A percentile compares a stretch with the other conserved stretches of the same genome.
phyloP scores from a whole-genome alignment of 305 asterid genomes.

The Plantago coronopus region DNA sequence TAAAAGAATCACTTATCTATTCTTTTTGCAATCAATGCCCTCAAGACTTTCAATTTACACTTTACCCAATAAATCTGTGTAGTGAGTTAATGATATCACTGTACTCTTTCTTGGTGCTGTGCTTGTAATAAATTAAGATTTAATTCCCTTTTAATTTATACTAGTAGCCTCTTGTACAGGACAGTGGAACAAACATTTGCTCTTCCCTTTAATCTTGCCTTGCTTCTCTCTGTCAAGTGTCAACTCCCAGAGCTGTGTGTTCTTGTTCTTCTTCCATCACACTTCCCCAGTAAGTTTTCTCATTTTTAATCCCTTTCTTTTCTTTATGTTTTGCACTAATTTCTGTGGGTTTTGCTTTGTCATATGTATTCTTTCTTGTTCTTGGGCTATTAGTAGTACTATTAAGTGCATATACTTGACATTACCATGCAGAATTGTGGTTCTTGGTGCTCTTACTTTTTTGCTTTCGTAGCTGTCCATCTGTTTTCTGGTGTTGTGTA shows the following conservation, averaged over 20 bases:
- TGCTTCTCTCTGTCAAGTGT: background rate
- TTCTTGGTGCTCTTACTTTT: conserved; percentile 19
- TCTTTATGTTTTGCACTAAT: background rate
- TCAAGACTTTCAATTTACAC: conserved; percentile 13
- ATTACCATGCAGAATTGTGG: background rate
- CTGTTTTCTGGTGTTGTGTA: conserved; percentile 10
- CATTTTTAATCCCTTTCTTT: background rate
- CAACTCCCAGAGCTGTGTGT: no score
- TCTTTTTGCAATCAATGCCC: conserved; percentile 20
- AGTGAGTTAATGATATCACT: background rate
- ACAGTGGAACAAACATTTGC: background rate
- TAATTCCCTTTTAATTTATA: background rate
- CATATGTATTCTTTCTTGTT: conserved; percentile 9
- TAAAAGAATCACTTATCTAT: conserved; percentile 26
- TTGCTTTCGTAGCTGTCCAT: conserved; percentile 2
- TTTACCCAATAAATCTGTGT: conserved; percentile 1
- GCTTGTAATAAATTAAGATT: background rate
- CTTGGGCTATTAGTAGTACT: background rate
- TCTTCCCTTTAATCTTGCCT: background rate
- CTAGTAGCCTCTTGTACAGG: background rate
- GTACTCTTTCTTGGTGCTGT: background rate
- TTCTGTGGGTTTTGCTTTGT: background rate
- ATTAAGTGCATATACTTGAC: no score
- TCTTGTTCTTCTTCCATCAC: conserved; percentile 16
- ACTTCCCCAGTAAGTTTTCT: conserved; percentile 23